Conservation (phyloP, 2,329 filamentous ascomycete species). For the Beauveria asiatica region DNA sequence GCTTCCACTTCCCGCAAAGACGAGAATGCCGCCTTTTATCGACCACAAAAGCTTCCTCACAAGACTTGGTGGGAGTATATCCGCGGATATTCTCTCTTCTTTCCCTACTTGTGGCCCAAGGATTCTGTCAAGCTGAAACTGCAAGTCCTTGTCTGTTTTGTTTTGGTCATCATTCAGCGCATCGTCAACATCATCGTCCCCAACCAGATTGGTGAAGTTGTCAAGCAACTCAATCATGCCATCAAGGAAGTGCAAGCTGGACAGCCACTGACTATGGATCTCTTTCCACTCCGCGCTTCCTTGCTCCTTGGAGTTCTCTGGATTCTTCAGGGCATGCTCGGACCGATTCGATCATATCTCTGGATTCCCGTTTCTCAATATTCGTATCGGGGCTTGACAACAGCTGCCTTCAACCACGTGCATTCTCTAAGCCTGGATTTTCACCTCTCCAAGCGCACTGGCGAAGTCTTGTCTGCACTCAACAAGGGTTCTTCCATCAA, state of each 20-base stretch:
- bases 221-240: slow-evolving; percentile 54
- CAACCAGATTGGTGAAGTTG: slow-evolving; percentile 69
- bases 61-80: slow-evolving; percentile 96
- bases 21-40: slow-evolving; percentile 73
- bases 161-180: slow-evolving; percentile 71
- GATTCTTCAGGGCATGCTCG: slow-evolving; percentile 82
- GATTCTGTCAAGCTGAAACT: slow-evolving; percentile 66
- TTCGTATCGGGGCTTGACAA: slow-evolving; percentile 88
- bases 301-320: slow-evolving; percentile 54
- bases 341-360: slow-evolving; percentile 70
- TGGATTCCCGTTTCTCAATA: slow-evolving; percentile 98
- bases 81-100: slow-evolving; percentile 84
- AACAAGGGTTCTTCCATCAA: slow-evolving; percentile 97
- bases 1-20: slow-evolving; percentile 36
- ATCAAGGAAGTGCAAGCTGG: slow-evolving; percentile 39
- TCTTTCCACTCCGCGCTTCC: slow-evolving; percentile 29
- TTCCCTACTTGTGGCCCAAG: slow-evolving; percentile 93
- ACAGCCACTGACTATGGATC: slow-evolving; percentile 24
- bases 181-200: slow-evolving; percentile 82
- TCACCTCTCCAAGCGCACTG: slow-evolving; percentile 91
- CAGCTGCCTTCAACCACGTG: slow-evolving; percentile 94
- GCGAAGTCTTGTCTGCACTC: slow-evolving; percentile 88
- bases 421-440: slow-evolving; percentile 93
- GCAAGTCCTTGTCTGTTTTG: slow-evolving; percentile 73
- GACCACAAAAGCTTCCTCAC: slow-evolving; percentile 75